A percentile compares a stretch with the other conserved stretches of the same genome.
Conservation (phyloP, 176 grass and related monocot genomes). For the Neostapfia colusana region DNA sequence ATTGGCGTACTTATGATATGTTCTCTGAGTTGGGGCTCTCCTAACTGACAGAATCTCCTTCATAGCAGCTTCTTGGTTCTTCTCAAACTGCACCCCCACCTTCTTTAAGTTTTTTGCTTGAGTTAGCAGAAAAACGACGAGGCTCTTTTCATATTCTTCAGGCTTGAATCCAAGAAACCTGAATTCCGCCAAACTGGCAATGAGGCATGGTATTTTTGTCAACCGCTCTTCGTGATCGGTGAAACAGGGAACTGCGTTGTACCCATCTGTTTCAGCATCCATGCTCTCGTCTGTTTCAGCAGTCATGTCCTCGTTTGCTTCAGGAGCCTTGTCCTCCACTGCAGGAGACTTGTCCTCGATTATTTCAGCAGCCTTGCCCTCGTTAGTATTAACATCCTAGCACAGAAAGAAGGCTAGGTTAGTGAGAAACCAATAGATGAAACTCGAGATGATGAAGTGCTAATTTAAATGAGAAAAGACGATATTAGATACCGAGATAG, state of each 20-base stretch:
- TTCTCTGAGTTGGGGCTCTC: neutral
- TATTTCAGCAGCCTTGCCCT: constrained; percentile 8
- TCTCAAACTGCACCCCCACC: constrained; percentile 23
- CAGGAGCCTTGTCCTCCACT: neutral
- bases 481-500: constrained; percentile 42
- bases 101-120: constrained; percentile 34
- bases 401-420: constrained; percentile 17
- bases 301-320: neutral
- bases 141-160: constrained; percentile 29
- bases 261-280: neutral
- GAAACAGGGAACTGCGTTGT: neutral
- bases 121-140: constrained; percentile 33
- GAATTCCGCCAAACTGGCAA: constrained; percentile 32
- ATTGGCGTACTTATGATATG: neutral
- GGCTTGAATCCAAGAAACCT: constrained; percentile 41
- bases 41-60: constrained; percentile 23
- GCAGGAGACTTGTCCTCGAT: neutral
- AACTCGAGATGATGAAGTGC: constrained; percentile 17
- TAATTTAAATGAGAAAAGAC: constrained; percentile 17
- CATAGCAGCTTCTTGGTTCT: constrained; percentile 4
- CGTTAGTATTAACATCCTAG: constrained; percentile 36
- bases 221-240: constrained; percentile 26
- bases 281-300: neutral
- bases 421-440: neutral
- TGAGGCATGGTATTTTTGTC: constrained; percentile 35